Base-by-base conservation (phyloP, 371 early-diverging fungal genomes). In the Globomyces sp. region DNA sequence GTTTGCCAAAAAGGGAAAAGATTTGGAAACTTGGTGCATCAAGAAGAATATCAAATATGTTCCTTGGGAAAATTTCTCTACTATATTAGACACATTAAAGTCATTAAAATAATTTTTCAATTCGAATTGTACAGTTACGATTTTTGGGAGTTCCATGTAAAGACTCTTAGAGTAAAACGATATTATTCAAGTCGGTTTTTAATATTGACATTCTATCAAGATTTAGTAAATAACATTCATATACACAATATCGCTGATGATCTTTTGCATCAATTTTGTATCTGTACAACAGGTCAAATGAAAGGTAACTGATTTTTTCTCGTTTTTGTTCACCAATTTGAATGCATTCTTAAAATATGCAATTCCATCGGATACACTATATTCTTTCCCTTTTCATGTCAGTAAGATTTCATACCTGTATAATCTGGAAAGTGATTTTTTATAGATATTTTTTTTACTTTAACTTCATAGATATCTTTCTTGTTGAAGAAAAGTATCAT, bases 401-500 rank as follows among this genome's bases (percentile, higher is more conserved):
- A 65, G 42, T 37, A 39, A 61, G 24, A 34, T n/a, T 36, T 13
- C 6, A 37, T 57, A 71, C 83, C 82, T 44, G 68, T 64, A 62
- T 77, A 84, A 3, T 79, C 74, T 4, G 81, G 74, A 57, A 84
- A 83, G 64, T 74, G 78, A 24, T 77, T 63, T 11, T 61, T 42
- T n/a, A 84, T 69, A 1, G 77, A 70, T 1, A 68, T 62, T 5
- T 48, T 72, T 36, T 63, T 46, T 24, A 85, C 67, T 70, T 85
- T 85, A 39, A 71, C 66, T 64, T 84, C 78, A 67, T 89, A 85
- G 49, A 91, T 67, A 68, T 91, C 89, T 65, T 89, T 85, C 70
- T 89, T 89, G 82, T 88, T 87, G 71, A 88, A 74, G 68, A 89
- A 87, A 3, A 89, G 74, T 57, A 89, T 86, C 46, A 88, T 86